Conservation (phyloP, 2,329 filamentous ascomycete species). For the Uncinocarpus reesii region DNA sequence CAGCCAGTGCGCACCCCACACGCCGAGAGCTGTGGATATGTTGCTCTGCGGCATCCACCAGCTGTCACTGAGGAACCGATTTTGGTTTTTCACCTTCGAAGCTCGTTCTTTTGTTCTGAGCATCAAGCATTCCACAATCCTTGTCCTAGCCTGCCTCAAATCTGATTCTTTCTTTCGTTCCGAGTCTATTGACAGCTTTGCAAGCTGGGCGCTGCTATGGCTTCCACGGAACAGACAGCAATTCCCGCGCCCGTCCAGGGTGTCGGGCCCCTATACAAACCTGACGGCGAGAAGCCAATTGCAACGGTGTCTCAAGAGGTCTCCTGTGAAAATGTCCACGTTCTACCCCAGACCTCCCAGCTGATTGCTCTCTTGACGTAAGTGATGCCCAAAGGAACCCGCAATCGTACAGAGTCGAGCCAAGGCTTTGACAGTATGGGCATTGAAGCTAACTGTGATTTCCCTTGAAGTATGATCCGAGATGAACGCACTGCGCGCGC, state of each 20-base stretch:
- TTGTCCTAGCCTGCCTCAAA: not conserved
- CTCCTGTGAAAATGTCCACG: constrained; percentile 74
- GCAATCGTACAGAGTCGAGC: not conserved
- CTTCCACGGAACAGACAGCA: constrained; percentile 2
- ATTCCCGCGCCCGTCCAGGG: constrained; percentile 28
- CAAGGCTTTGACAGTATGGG: no score
- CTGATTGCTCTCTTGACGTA: constrained; percentile 96
- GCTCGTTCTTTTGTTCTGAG: not conserved
- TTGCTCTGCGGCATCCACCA: not conserved
- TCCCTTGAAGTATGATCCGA: constrained; percentile 70
- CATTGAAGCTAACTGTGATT: constrained; percentile 10
- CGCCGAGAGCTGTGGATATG: not conserved
- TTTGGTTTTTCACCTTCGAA: not conserved
- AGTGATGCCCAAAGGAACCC: constrained; percentile 34
- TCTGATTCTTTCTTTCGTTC: not conserved
- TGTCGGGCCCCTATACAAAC: constrained; percentile 70
- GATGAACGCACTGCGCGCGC: constrained; percentile 81
- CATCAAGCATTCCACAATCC: no score
- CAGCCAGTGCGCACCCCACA: not conserved
- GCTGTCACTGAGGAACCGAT: not conserved
- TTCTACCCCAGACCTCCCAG: constrained; percentile 86
- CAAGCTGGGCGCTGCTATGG: constrained; percentile 11
- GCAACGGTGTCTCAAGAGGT: constrained; percentile 82
- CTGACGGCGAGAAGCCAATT: constrained; percentile 66
- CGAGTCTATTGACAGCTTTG: not conserved